A percentile compares a stretch with the other conserved stretches of the same genome.
Evolutionary conservation across 176 grass and related monocot genomes (phyloP).

Genomic region (Paspalum notatum): DNA sequence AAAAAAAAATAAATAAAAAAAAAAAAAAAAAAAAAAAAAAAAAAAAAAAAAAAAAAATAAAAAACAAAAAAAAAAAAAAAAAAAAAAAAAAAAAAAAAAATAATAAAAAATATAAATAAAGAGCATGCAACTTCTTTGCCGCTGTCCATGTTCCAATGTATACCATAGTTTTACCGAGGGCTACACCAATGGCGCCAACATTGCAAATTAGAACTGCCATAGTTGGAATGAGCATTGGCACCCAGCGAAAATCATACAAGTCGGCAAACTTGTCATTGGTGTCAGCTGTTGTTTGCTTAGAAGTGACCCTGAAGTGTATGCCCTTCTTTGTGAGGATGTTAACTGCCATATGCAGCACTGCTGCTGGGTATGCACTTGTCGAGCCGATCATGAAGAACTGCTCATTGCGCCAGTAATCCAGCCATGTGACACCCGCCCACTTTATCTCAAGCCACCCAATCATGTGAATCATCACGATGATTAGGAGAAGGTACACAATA

Average conservation of each 20-base stretch:
- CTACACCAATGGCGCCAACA: conserved; percentile 43
- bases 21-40: too few relatives aligned
- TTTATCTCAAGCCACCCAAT: conserved; percentile 43
- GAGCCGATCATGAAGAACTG: conserved; percentile 44
- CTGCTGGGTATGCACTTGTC: conserved; percentile 17
- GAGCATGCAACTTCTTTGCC: conserved; percentile 12
- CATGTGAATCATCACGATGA: conserved; percentile 37
- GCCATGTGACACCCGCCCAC: conserved; percentile 39
- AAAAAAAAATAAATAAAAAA: too few relatives aligned
- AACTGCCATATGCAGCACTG: conserved; percentile 32
- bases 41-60: too few relatives aligned
- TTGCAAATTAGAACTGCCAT: conserved; percentile 16
- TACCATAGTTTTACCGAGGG: conserved; percentile 22
- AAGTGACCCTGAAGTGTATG: conserved; percentile 45
- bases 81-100: too few relatives aligned
- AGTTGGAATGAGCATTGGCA: conserved; percentile 36
- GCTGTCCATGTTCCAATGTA: conserved; percentile 21
- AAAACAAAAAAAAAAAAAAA: too few relatives aligned
- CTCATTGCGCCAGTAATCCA: conserved; percentile 39
- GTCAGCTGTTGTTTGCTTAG: not conserved
- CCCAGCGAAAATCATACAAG: conserved; percentile 35
- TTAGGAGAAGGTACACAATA: conserved; percentile 27
- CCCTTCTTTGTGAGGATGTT: conserved; percentile 40
- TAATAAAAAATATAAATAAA: too few relatives aligned
- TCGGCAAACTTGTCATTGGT: conserved; percentile 33